Evolutionary conservation across 2,329 filamentous ascomycete species (phyloP).

Genomic region (Cadophora sp.): DNA sequence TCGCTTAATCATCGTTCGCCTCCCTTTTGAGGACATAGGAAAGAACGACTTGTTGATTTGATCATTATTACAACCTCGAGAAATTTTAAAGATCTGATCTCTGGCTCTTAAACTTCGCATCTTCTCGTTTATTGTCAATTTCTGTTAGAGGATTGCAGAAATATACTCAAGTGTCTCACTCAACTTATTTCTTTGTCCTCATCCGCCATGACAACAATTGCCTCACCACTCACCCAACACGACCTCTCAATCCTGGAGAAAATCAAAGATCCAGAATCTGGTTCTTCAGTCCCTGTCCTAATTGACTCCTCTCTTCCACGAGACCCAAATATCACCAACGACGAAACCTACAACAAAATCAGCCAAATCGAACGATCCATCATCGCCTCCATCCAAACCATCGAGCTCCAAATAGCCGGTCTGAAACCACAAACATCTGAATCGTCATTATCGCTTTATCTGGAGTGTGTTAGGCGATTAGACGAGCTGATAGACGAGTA

Average conservation of each 20-base stretch:
- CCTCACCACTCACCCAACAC: conserved; percentile 57
- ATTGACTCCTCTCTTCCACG: conserved; percentile 58
- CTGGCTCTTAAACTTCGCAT: no score
- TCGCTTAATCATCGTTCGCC: neutral
- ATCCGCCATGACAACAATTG: conserved; percentile 50
- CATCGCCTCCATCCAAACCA: conserved; percentile 59
- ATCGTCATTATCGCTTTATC: conserved; percentile 53
- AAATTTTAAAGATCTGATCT: neutral
- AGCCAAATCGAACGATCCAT: conserved; percentile 59
- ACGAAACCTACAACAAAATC: conserved; percentile 57
- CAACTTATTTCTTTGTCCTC: neutral
- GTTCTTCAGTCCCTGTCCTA: conserved; percentile 60
- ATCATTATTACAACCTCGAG: no score
- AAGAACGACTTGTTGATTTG: neutral
- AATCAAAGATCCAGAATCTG: conserved; percentile 70
- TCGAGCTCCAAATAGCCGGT: conserved; percentile 60
- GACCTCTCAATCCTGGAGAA: conserved; percentile 70
- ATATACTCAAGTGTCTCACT: neutral
- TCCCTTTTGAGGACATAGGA: no score
- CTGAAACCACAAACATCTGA: conserved; percentile 31
- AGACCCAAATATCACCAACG: conserved; percentile 63
- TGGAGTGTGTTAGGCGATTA: conserved; percentile 56
- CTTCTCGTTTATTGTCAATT: neutral
- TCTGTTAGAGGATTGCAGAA: neutral
- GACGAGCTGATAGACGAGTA: conserved; percentile 61